Percentiles rank a stretch among this genome's conserved stretches.
phyloP scores from a whole-genome alignment of 2,329 filamentous ascomycete species.

The Furcasterigmium sp. region DNA sequence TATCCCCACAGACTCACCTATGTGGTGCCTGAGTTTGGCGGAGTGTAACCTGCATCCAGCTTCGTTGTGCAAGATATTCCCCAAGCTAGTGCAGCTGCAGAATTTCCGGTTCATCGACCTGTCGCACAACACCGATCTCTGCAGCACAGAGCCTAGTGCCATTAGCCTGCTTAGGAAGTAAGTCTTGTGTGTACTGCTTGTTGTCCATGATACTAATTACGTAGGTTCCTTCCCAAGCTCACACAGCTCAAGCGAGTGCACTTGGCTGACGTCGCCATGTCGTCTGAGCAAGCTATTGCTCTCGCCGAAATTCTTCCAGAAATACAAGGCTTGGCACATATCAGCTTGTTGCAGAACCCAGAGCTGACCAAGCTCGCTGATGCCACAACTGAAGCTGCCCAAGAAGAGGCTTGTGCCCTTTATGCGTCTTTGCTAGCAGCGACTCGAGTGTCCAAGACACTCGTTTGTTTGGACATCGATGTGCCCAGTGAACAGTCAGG shows the following conservation, averaged over 20 bases:
- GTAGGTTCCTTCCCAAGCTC: conserved; percentile 73
- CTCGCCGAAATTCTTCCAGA: conserved; percentile 89
- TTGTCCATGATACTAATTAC: no score
- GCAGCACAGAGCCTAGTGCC: conserved; percentile 67
- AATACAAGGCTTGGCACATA: conserved; percentile 71
- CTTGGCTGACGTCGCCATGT: conserved; percentile 77
- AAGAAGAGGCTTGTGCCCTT: conserved; percentile 90
- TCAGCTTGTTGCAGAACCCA: conserved; percentile 81
- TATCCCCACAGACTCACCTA: conserved; percentile 46
- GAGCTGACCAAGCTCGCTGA: conserved; percentile 65
- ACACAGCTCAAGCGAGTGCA: conserved; percentile 76
- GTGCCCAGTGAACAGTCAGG: conserved; percentile 76
- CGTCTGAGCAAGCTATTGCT: conserved; percentile 82
- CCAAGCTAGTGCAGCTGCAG: conserved; percentile 62
- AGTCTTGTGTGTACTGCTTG: conserved; percentile 21
- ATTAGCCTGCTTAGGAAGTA: conserved; percentile 70
- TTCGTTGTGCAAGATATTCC: conserved; percentile 69
- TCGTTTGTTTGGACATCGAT: conserved; percentile 90
- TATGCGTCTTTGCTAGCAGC: conserved; percentile 90
- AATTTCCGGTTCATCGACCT: conserved; percentile 86
- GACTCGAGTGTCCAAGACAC: conserved; percentile 72
- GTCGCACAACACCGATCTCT: conserved; percentile 81
- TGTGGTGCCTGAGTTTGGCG: conserved; percentile 81
- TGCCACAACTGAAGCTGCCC: conserved; percentile 69
- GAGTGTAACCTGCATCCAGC: conserved; percentile 75